These are phyloP conservation scores for Lactarius evosmus DNA, from an alignment of 768 basidiomycete genomes.

Conservation along the genomic window DNA sequence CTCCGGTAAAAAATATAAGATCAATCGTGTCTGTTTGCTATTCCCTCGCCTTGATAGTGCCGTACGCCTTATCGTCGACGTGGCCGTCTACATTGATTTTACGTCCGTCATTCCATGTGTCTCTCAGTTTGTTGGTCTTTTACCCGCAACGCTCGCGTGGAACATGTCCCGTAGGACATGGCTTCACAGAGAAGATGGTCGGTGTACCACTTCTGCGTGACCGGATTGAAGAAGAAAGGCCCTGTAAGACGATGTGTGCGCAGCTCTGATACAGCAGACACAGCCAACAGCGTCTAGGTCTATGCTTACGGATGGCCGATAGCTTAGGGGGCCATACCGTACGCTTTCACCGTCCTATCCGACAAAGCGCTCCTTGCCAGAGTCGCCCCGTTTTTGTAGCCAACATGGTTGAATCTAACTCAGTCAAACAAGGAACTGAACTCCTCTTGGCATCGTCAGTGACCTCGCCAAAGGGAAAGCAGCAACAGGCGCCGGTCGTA, in stretches of 20 bases:
- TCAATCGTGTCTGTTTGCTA: slow-evolving; percentile 4
- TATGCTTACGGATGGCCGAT: background rate
- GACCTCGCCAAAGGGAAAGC: background rate
- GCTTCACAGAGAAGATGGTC: slow-evolving; percentile 10
- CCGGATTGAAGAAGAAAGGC: background rate
- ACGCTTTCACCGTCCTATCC: no score
- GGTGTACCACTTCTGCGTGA: slow-evolving; percentile 3
- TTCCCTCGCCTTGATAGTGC: slow-evolving; percentile 3
- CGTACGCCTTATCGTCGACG: slow-evolving; percentile 17
- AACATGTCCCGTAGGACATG: no score
- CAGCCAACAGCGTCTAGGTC: slow-evolving; percentile 9
- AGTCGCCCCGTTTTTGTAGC: no score
- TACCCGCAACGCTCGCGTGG: no score
- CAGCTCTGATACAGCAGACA: slow-evolving; percentile 17
- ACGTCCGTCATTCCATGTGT: slow-evolving; percentile 16
- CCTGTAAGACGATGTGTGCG: background rate
- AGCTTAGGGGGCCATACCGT: background rate
- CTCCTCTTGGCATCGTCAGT: background rate
- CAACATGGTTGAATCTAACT: no score
- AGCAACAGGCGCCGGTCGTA: slow-evolving; percentile 35
- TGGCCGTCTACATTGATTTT: slow-evolving; percentile 20
- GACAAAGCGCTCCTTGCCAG: no score
- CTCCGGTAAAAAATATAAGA: slow-evolving; percentile 9
- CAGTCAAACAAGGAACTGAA: no score
- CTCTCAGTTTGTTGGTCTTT: no score